These are phyloP conservation scores for Aspergillus asperescens DNA, from an alignment of 495 filamentous ascomycete genomes.

Conservation along the genomic window DNA sequence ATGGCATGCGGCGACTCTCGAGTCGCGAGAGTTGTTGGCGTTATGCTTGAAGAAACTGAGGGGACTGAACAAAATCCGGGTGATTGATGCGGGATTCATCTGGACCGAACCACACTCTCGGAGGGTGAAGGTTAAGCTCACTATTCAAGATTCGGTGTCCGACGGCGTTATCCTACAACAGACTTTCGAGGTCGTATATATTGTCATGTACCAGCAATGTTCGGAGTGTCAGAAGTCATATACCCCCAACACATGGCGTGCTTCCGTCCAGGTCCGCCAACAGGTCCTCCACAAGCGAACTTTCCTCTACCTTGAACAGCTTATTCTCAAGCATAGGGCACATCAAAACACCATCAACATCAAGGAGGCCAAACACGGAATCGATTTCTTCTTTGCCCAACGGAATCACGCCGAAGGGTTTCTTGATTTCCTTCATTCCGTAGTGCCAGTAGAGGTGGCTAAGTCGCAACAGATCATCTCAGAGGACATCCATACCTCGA, in stretches of 20 bases:
- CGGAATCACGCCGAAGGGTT: conserved; percentile 91
- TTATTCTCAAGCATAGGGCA: conserved; percentile 88
- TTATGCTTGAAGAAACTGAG: conserved; percentile 78
- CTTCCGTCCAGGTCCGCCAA: conserved; percentile 87
- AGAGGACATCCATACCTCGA: conserved; percentile 83
- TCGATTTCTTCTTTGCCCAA: conserved; percentile 90
- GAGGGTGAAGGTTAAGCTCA: conserved; percentile 85
- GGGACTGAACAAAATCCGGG: conserved; percentile 77
- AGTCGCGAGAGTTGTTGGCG: conserved; percentile 85
- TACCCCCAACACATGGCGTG: conserved; percentile 86
- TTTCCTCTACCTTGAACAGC: conserved; percentile 92
- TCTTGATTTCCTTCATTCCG: conserved; percentile 80
- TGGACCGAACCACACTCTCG: conserved; percentile 97
- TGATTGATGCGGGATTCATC: conserved; percentile 92
- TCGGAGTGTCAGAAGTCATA: conserved; percentile 64
- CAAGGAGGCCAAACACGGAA: conserved; percentile 85
- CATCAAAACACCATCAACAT: conserved; percentile 95
- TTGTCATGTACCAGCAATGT: conserved; percentile 86
- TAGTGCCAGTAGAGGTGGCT: conserved; percentile 71
- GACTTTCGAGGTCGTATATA: conserved; percentile 87
- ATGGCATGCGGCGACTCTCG: conserved; percentile 76
- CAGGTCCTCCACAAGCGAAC: conserved; percentile 97
- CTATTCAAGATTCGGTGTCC: conserved; percentile 73
- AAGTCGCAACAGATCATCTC: conserved; percentile 91
- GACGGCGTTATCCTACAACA: conserved; percentile 80